These are phyloP conservation scores for Phoenix dactylifera DNA, from an alignment of 176 grass and related monocot genomes.

Conservation along the genomic window DNA sequence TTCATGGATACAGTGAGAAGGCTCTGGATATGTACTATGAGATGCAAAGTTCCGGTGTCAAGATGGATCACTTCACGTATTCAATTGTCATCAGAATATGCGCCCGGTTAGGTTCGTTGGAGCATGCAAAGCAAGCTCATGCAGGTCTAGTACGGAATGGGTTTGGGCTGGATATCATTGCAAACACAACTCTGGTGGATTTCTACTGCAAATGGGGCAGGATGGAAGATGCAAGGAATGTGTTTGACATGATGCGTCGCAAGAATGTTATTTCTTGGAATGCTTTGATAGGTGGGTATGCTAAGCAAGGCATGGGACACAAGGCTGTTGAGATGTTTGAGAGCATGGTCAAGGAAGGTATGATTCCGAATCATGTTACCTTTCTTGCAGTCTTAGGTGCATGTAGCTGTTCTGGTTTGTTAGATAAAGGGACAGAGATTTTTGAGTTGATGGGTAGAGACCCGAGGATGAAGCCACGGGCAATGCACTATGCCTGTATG, in stretches of 20 bases:
- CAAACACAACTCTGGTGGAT: slow-evolving; percentile 58
- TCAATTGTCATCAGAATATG: slow-evolving; percentile 58
- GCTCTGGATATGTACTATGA: slow-evolving; percentile 51
- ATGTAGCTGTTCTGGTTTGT: slow-evolving; percentile 61
- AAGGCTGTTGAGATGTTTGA: slow-evolving; percentile 57
- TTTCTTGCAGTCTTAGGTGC: slow-evolving; percentile 61
- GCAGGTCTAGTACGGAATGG: slow-evolving; percentile 62
- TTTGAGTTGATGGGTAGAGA: slow-evolving; percentile 53
- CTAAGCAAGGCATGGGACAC: slow-evolving; percentile 73
- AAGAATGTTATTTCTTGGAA: slow-evolving; percentile 93
- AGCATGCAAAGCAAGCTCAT: slow-evolving; percentile 70
- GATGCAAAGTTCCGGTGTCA: slow-evolving; percentile 35
- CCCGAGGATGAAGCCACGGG: slow-evolving; percentile 45
- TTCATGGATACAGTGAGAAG: slow-evolving; percentile 53
- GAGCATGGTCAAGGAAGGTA: slow-evolving; percentile 54
- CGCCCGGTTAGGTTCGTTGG: slow-evolving; percentile 47
- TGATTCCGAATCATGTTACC: slow-evolving; percentile 64
- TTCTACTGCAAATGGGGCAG: slow-evolving; percentile 89
- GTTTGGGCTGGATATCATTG: slow-evolving; percentile 37
- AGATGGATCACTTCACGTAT: slow-evolving; percentile 64
- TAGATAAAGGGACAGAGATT: slow-evolving; percentile 54
- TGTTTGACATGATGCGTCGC: slow-evolving; percentile 67
- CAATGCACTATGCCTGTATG: slow-evolving; percentile 84
- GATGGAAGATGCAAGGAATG: slow-evolving; percentile 75
- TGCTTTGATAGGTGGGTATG: slow-evolving; percentile 77